Conservation (phyloP, 306 rosid species). For the Gastrolobium villosum region DNA sequence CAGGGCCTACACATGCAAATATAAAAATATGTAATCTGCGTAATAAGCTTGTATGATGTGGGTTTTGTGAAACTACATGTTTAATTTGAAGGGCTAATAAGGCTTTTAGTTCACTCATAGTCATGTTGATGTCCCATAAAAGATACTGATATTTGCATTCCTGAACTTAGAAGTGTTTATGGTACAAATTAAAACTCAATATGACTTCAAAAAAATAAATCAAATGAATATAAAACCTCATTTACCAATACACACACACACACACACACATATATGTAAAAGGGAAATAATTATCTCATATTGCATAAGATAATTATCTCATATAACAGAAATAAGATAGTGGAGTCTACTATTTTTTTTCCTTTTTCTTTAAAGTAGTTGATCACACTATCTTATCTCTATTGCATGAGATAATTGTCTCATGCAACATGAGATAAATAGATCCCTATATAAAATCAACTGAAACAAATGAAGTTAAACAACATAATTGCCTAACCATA, state of each 20-base stretch:
- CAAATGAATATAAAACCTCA: not conserved
- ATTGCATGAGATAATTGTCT: too few species aligned
- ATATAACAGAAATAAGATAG: too few species aligned
- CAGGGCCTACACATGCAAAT: conserved; percentile 68
- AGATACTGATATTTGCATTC: conserved; percentile 8
- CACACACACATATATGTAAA: too few species aligned
- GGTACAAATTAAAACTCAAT: not conserved
- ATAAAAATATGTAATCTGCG: not conserved
- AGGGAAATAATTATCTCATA: too few species aligned
- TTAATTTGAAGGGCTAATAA: not conserved
- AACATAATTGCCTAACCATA: not conserved
- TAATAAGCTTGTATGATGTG: conserved; percentile 5
- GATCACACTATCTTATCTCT: too few species aligned
- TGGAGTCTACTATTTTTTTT: too few species aligned
- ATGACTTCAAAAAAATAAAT: not conserved
- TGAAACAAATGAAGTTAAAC: not conserved
- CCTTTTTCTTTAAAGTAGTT: too few species aligned
- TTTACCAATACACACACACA: not conserved
- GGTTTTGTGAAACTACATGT: not conserved
- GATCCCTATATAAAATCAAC: conserved; percentile 13
- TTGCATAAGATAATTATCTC: too few species aligned
- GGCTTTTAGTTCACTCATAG: conserved; percentile 14
- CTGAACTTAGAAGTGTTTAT: not conserved
- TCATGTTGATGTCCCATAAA: not conserved
- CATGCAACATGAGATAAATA: too few species aligned